Percentiles rank a stretch among this genome's conserved stretches.
Conservation (phyloP, 2,329 filamentous ascomycete species). For the Aureobasidium sp. region DNA sequence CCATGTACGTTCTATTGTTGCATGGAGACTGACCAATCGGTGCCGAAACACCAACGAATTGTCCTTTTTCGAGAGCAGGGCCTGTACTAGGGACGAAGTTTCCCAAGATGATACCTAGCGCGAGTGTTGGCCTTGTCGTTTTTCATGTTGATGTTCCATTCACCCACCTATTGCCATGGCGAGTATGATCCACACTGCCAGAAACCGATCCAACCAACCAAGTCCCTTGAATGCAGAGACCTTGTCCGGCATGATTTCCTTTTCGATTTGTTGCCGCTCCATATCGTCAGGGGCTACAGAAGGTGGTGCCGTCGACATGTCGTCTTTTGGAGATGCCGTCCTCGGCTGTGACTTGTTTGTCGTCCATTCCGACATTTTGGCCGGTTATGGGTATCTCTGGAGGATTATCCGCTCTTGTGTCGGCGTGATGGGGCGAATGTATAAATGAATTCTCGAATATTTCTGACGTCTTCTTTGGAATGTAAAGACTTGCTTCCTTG, state of each 20-base stretch:
- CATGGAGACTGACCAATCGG: conserved; percentile 47
- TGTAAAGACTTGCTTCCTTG: background rate
- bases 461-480: background rate
- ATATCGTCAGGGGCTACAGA: background rate
- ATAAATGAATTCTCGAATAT: background rate
- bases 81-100: conserved; percentile 61
- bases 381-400: background rate
- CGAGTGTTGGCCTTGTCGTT: too few relatives aligned
- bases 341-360: background rate
- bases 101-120: conserved; percentile 64
- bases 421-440: too few relatives aligned
- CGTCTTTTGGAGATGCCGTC: background rate
- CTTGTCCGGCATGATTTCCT: conserved; percentile 6
- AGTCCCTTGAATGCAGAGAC: conserved; percentile 30
- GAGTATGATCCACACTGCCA: conserved; percentile 59
- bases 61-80: conserved; percentile 56
- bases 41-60: conserved; percentile 61
- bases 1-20: background rate
- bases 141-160: background rate
- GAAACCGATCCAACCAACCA: conserved; percentile 36
- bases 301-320: background rate
- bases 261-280: conserved; percentile 9
- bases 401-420: too few relatives aligned
- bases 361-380: background rate
- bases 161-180: conserved; percentile 54